A percentile compares a stretch with the other conserved stretches of the same genome.
These are phyloP conservation scores for Uromyces viciae-fabae DNA, from an alignment of 1,284 basidiomycete genomes.

Conservation along the genomic window DNA sequence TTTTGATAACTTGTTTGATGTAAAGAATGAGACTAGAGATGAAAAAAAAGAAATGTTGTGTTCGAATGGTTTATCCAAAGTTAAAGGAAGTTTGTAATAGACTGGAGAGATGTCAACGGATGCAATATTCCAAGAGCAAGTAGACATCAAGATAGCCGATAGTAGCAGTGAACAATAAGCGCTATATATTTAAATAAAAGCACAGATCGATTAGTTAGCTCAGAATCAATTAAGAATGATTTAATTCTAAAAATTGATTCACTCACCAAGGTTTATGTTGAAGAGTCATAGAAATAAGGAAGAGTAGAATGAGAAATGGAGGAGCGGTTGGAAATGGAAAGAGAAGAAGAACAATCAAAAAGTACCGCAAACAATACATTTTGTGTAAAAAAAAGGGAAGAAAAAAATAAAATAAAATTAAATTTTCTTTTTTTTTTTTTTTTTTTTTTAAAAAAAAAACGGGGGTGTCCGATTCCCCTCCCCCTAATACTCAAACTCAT, in stretches of 20 bases:
- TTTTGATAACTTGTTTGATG: not conserved
- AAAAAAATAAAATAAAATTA: no score
- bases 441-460: no score
- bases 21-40: not conserved
- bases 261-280: constrained; percentile 43
- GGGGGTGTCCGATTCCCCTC: no score
- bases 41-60: not conserved
- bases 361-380: constrained; percentile 44
- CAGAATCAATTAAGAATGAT: not conserved
- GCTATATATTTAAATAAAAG: not conserved
- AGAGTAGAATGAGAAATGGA: constrained; percentile 25
- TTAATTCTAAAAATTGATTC: not conserved
- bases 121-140: constrained; percentile 45
- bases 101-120: constrained; percentile 31
- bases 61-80: not conserved
- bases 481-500: no score
- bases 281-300: constrained; percentile 38
- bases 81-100: no score
- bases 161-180: constrained; percentile 43
- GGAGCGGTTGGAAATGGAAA: constrained; percentile 44
- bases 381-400: no score
- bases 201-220: not conserved
- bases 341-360: constrained; percentile 32
- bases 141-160: constrained; percentile 41
- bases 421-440: no score